Evolutionary conservation across 306 rosid genomes (phyloP).

Genomic region (Dalbergia oliveri): DNA sequence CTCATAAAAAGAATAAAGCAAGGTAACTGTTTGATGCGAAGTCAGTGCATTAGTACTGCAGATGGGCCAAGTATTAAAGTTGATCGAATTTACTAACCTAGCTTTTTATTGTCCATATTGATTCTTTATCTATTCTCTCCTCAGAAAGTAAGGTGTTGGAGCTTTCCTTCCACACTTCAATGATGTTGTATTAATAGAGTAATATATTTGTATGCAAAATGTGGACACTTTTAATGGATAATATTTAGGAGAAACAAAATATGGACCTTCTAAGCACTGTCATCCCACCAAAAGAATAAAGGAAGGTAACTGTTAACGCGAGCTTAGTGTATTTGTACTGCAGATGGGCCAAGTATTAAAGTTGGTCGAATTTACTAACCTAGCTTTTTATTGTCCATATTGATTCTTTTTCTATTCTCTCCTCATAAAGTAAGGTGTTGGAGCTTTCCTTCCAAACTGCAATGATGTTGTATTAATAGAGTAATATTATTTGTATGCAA

Average conservation of each 20-base stretch:
- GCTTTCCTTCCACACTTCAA: slow-evolving; percentile 5
- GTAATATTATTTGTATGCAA: too few relatives aligned
- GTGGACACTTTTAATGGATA: too few relatives aligned
- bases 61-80: background rate
- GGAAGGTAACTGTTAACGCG: background rate
- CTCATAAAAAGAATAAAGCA: slow-evolving; percentile 2
- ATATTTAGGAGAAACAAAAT: too few relatives aligned
- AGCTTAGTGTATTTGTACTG: background rate
- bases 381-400: background rate
- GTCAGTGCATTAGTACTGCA: background rate
- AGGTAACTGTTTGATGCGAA: background rate
- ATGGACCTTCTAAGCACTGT: background rate
- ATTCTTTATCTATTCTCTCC: background rate
- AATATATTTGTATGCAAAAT: too few relatives aligned
- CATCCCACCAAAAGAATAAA: slow-evolving; percentile 1
- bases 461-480: background rate
- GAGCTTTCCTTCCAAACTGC: slow-evolving; percentile 8
- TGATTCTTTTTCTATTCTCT: background rate
- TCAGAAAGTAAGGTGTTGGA: background rate
- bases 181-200: background rate
- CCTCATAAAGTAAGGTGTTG: background rate
- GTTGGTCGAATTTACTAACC: background rate
- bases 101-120: background rate
- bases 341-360: background rate
- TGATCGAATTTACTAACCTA: background rate